Base-by-base conservation (phyloP, 495 filamentous ascomycete genomes). In the Tricharina praecox region DNA sequence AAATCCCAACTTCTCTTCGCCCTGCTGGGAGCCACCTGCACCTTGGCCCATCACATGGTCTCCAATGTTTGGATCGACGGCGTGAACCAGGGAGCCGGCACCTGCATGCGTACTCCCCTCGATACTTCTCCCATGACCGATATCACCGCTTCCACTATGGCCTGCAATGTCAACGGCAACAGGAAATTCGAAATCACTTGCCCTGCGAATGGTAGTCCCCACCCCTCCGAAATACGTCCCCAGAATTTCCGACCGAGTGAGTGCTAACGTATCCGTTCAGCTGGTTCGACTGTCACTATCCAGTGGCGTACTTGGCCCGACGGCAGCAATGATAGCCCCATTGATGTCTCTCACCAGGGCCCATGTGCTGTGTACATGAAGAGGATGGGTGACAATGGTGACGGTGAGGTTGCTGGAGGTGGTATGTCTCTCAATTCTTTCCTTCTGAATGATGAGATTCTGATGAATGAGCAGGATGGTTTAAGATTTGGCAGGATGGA, bases 341-440 rank as follows among this genome's bases (percentile, higher is more conserved):
- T 86, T 44, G 78, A 80, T 59, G 50, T 49, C 1, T 71, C 68
- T 33, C 80, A 86, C 61, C 74, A 79, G 56, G 82, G 74, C 1
- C 77, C 82, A 35, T 80, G 77, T 50, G 70, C 79, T 9, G 70
- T 85, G 20, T 85, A 86, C 61, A 69, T 84, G 62, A 85, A 85
- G 64, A 67, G 54, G 20, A 61, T 64, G 18, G 45, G 21, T 24
- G 25, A 16, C 20, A 25, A 26, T 8, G 44, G 44, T 23, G 9
- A 9, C 16, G 44, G 44, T 2, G 21, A 2, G 1, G 25, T 47
- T 23, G 44, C 44, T 23, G 44, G 44, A 34, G 33, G 11, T 18
- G 23, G n/a, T n/a, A n/a, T n/a, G n/a, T 46, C 19, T 15, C 43
- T 59, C 13, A 25, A 28, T 40, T 35, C 37, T 10, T 49, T 54